phyloP scores from a whole-genome alignment of 495 filamentous ascomycete genomes.

The Aspergillus conjunctus region DNA sequence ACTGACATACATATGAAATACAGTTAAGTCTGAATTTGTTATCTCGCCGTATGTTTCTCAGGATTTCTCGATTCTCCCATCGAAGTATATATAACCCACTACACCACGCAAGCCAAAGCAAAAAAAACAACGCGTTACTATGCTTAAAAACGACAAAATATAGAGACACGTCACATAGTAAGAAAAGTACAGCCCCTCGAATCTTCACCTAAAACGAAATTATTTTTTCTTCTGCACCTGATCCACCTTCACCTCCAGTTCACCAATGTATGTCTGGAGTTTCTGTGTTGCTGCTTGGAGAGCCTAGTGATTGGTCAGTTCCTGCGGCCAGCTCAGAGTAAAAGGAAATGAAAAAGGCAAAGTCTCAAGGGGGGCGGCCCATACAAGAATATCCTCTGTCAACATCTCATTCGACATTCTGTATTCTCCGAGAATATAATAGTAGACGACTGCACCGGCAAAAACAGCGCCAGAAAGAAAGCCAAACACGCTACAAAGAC shows the following conservation, averaged over 20 bases:
- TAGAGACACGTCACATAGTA: background rate
- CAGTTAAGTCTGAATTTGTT: too few relatives aligned
- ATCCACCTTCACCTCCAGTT: constrained; percentile 81
- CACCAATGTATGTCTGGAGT: constrained; percentile 78
- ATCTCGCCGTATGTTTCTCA: too few relatives aligned
- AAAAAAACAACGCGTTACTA: background rate
- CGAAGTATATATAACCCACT: too few relatives aligned
- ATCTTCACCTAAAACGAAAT: background rate
- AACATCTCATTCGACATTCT: constrained; percentile 90
- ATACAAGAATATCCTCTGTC: constrained; percentile 94
- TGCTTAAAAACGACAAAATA: constrained; percentile 1
- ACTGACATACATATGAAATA: too few relatives aligned
- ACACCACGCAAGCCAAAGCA: constrained; percentile 11
- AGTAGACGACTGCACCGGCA: constrained; percentile 80
- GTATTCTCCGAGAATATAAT: constrained; percentile 91
- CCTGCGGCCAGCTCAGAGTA: background rate
- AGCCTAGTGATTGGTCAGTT: constrained; percentile 54
- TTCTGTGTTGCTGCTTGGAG: constrained; percentile 85
- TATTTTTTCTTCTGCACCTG: constrained; percentile 59
- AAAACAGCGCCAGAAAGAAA: constrained; percentile 86
- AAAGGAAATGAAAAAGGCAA: constrained; percentile 19
- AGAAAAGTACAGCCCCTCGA: constrained; percentile 2
- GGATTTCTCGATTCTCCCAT: too few relatives aligned
- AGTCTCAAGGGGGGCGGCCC: constrained; percentile 34
- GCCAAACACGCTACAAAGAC: constrained; percentile 71